A percentile compares a stretch with the other conserved stretches of the same genome.
Conservation (phyloP, 306 rosid genomes). For the Sicyos baderoa region DNA sequence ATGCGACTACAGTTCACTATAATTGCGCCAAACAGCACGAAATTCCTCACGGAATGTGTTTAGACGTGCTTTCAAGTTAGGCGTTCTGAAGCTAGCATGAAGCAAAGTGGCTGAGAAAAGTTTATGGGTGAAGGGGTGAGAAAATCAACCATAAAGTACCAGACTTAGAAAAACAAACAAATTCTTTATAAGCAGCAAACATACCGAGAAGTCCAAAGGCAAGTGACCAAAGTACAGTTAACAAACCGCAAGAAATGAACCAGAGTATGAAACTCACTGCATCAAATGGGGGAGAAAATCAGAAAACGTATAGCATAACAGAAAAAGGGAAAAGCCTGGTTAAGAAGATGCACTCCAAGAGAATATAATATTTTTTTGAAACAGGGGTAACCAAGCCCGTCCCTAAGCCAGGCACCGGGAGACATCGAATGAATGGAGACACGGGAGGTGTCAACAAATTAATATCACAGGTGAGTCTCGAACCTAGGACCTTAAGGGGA, state of each 20-base stretch:
- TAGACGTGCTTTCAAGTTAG: conserved; percentile 93
- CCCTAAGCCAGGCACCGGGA: too few species aligned
- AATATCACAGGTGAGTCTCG: too few species aligned
- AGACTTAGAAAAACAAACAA: conserved; percentile 1
- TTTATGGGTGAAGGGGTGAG: conserved; percentile 7
- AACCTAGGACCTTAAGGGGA: too few species aligned
- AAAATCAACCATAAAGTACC: conserved; percentile 20
- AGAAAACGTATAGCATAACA: conserved; percentile 3
- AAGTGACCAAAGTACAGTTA: conserved; percentile 71
- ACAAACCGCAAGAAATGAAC: conserved; percentile 79
- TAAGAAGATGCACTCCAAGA: background rate
- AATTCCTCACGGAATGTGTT: conserved; percentile 98
- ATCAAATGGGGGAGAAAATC: conserved; percentile 11
- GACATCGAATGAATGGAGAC: too few species aligned
- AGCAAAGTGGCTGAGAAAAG: conserved; percentile 65
- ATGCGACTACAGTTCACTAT: conserved; percentile 77
- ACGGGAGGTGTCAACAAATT: too few species aligned
- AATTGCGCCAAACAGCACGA: conserved; percentile 99
- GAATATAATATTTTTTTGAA: too few species aligned
- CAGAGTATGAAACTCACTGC: conserved; percentile 74
- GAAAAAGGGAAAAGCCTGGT: background rate
- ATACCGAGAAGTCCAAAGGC: conserved; percentile 83
- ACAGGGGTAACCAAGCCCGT: too few species aligned
- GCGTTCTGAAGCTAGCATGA: conserved; percentile 97
- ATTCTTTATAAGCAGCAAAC: conserved; percentile 19